Base-by-base conservation (phyloP, 2,329 filamentous ascomycete genomes). In the Cladophialophora psammophila region DNA sequence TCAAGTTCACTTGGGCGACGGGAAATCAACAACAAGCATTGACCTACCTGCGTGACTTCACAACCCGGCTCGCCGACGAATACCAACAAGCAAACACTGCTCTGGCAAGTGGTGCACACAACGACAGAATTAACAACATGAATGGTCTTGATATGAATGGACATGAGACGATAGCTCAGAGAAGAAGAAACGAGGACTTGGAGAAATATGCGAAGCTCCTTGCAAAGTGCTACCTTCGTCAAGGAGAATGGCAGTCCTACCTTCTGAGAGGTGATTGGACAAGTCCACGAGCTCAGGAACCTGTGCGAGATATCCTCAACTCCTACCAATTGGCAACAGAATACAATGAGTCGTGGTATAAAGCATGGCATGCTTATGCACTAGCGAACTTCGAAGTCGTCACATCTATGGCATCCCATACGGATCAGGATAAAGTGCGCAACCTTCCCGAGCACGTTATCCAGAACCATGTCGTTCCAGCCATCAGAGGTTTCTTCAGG, bases 311-410 rank as follows among this genome's bases (percentile, higher is more conserved):
- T 61, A 93, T 99, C 65, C 83, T 99, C 31, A 86, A 88, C n/a
- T 93, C 95, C 1, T 99, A 98, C 78, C 89, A 90, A 18, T 90
- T 94, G 66, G 96, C 96, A 1, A 99, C 95, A 1, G 90, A 92
- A 66, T 97, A 96, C 80, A 96, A 99, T 77, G 90, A 93, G 38
- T 89, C 90, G 68, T 99, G 94, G 88, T 99, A 99, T 83, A 99
- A 99, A 80, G 95, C 96, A 7, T 99, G 95, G 95, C 95, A 99
- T 79, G 92, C 95, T 0, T 99, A 95, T 94, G 96, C 95, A 10
- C 81, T 99, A 69, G 94, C 95, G 62, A 99, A 99, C 79, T 99
- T 99, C 75, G 94, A 99, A 80, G 95, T 99, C 65, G 94, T 98
- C 42, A 96, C 95, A 73, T 88, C 91, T 0, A 83, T 95, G 65